A percentile compares a stretch with the other conserved stretches of the same genome.
Evolutionary conservation across 306 rosid genomes (phyloP).

Genomic region (Delonix regia): DNA sequence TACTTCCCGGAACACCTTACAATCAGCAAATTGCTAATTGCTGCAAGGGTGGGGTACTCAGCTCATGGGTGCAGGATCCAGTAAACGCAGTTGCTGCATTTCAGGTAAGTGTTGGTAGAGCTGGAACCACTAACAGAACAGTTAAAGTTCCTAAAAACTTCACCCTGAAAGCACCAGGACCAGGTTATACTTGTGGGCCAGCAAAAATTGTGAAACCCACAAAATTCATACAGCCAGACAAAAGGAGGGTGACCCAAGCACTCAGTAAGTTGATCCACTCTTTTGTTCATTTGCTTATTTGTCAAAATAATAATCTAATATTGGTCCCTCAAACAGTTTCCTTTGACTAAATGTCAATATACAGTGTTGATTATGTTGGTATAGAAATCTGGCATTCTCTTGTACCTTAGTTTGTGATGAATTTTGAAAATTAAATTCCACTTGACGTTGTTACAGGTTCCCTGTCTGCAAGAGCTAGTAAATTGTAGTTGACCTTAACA

Average conservation of each 20-base stretch:
- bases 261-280: slow-evolving; percentile 59
- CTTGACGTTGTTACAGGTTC: neutral
- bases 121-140: slow-evolving; percentile 77
- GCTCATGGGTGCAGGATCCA: slow-evolving; percentile 79
- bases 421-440: neutral
- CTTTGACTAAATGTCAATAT: neutral
- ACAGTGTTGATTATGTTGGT: slow-evolving; percentile 1
- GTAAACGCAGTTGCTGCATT: slow-evolving; percentile 64
- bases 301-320: neutral
- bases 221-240: slow-evolving; percentile 58
- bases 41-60: slow-evolving; percentile 92
- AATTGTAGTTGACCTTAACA: neutral
- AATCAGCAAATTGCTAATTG: slow-evolving; percentile 85
- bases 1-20: slow-evolving; percentile 88
- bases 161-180: slow-evolving; percentile 83
- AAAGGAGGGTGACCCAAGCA: slow-evolving; percentile 81
- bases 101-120: slow-evolving; percentile 78
- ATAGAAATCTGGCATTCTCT: neutral
- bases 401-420: neutral
- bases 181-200: slow-evolving; percentile 82
- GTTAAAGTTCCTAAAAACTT: slow-evolving; percentile 76
- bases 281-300: slow-evolving; percentile 23
- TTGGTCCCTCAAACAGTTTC: too few species aligned
- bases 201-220: slow-evolving; percentile 66
- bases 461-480: neutral